A percentile compares a stretch with the other conserved stretches of the same genome.
phyloP scores from a whole-genome alignment of 2,329 filamentous ascomycete species.

The Beauveria australis region DNA sequence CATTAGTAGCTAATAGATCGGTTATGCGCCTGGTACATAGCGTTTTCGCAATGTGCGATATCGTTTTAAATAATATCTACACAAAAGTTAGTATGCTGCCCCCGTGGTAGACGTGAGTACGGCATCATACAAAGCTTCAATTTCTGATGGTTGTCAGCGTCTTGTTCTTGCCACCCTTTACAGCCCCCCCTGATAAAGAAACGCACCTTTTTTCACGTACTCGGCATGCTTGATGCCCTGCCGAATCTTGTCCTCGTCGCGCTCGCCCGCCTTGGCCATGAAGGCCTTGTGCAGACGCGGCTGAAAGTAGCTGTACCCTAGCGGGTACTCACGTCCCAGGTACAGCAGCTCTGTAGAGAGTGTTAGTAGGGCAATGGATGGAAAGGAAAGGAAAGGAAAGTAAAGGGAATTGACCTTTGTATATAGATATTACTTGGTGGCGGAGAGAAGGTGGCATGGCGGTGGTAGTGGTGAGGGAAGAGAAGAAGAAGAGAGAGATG shows the following conservation, averaged over 20 bases:
- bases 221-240: slow-evolving; percentile 70
- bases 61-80: slow-evolving; percentile 83
- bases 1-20: neutral
- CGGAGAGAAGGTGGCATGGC: slow-evolving; percentile 39
- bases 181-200: neutral
- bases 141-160: slow-evolving; percentile 46
- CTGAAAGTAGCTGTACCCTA: slow-evolving; percentile 74
- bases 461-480: neutral
- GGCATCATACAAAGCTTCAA: slow-evolving; percentile 77
- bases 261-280: slow-evolving; percentile 60
- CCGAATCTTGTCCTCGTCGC: slow-evolving; percentile 66
- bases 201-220: slow-evolving; percentile 83
- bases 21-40: slow-evolving; percentile 48
- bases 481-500: neutral
- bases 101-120: neutral
- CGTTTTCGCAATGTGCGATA: slow-evolving; percentile 79
- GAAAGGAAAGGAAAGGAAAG: neutral
- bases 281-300: slow-evolving; percentile 80
- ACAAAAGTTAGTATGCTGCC: neutral
- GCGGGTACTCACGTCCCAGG: slow-evolving; percentile 78
- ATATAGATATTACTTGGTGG: slow-evolving; percentile 72
- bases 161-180: neutral
- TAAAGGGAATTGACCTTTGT: slow-evolving; percentile 61
- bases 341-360: slow-evolving; percentile 62
- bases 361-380: neutral